phyloP scores from a whole-genome alignment of 805 yeast species.

The Zygotorulaspora danielsina region DNA sequence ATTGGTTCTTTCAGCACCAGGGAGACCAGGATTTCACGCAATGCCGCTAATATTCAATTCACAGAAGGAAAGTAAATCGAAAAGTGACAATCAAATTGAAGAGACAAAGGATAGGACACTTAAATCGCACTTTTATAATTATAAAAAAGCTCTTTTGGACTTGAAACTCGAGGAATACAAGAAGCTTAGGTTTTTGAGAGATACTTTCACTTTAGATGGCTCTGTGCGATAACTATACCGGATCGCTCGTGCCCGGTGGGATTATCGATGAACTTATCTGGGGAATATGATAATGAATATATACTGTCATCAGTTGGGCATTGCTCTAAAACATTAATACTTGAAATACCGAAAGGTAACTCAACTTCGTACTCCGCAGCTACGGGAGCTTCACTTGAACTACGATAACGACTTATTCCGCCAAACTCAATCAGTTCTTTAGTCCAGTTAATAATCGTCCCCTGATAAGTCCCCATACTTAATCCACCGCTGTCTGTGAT shows the following conservation, averaged over 20 bases:
- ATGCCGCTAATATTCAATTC: conserved; percentile 6
- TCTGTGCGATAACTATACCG: conserved; percentile 8
- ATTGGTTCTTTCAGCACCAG: conserved; percentile 3
- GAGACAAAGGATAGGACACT: conserved; percentile 16
- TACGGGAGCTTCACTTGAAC: neutral
- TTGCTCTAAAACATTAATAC: conserved; percentile 20
- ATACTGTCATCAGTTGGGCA: conserved; percentile 20
- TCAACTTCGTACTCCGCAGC: neutral
- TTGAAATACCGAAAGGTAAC: conserved; percentile 1
- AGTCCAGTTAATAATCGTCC: conserved; percentile 25
- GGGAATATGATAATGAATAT: conserved; percentile 22
- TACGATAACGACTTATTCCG: conserved; percentile 16
- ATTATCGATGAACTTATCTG: conserved; percentile 19
- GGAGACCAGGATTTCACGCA: conserved; percentile 9
- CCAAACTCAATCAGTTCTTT: conserved; percentile 30
- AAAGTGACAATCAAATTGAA: conserved; percentile 6
- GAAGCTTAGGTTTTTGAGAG: conserved; percentile 25
- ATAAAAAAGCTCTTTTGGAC: conserved; percentile 18
- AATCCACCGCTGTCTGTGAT: conserved; percentile 22
- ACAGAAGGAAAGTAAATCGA: conserved; percentile 1
- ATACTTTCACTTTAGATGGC: conserved; percentile 26
- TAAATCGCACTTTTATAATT: conserved; percentile 16
- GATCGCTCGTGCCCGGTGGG: conserved; percentile 4
- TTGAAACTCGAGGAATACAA: conserved; percentile 26
- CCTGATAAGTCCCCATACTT: conserved; percentile 24